Conservation (phyloP, 176 grass and related monocot species). For the Triticum urartu region DNA sequence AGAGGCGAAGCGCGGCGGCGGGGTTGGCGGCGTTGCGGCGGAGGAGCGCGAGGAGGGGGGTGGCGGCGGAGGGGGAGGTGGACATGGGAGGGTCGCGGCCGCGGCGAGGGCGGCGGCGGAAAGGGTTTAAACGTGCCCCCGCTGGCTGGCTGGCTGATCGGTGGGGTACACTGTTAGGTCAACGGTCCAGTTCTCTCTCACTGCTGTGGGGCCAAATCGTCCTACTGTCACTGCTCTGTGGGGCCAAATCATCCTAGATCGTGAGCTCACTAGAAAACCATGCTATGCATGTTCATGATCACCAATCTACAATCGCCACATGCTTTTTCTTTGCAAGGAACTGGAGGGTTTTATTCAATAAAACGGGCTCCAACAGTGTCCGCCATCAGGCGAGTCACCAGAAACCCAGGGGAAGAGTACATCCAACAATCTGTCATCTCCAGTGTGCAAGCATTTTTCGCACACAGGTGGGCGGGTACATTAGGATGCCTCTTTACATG, state of each 20-base stretch:
- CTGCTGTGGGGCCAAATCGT: conserved; percentile 2
- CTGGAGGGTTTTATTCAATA: too few relatives aligned
- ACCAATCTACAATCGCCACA: background rate
- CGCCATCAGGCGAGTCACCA: too few relatives aligned
- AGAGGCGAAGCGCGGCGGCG: conserved; percentile 54
- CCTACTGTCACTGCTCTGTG: background rate
- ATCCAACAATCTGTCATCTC: too few relatives aligned
- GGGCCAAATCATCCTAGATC: background rate
- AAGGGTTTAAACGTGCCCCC: conserved; percentile 41
- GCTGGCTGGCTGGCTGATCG: background rate
- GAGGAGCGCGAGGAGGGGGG: conserved; percentile 48
- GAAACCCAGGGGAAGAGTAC: too few relatives aligned
- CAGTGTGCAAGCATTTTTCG: too few relatives aligned
- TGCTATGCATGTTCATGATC: background rate
- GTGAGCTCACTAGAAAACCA: background rate
- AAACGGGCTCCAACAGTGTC: too few relatives aligned
- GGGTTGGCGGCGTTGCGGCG: conserved; percentile 52
- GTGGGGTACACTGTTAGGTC: conserved; percentile 13
- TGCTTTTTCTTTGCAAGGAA: too few relatives aligned
- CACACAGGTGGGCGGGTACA: too few relatives aligned
- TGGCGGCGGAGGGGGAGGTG: conserved; percentile 50
- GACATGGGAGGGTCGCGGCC: conserved; percentile 53
- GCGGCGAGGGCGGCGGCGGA: background rate
- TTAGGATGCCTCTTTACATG: too few relatives aligned
- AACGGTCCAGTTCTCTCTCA: background rate